Evolutionary conservation across 192 early-diverging fungal species (phyloP), one percentile per base, ranked within the genome.

Genomic region (Spizellomyces punctatus): DNA sequence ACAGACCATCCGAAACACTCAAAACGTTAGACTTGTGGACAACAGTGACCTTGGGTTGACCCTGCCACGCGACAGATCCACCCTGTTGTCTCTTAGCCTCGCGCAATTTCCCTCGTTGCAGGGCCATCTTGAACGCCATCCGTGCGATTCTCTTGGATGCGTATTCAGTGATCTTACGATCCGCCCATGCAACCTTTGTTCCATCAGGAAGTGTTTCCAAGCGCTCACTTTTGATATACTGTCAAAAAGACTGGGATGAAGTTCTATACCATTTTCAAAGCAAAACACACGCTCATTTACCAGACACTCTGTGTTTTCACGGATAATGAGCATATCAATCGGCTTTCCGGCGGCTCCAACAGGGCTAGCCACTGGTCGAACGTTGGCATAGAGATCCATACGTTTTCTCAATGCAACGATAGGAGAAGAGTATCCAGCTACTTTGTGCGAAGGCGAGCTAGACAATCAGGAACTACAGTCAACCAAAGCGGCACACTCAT

Each of bases 11-110:
- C 4, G 94, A 93, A 12, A 97, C 82, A 66, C 90, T 92, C 57
- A 99, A 82, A 8, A 99, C 96, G 63, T 99, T 99, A 55, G 93
- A 95, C 81, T 99, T 99, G 90, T 99, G 96, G 46, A 97, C 92
- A 64, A 97, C 91, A 0, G 96, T 99, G 60, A 99, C 95, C 17
- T 72, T 74, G 41, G 85, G 82, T 46, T 73, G 65, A 19, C 65
- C 72, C n/a, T 22, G 19, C 66, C 44, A 21, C 10, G 46, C 57
- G 12, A 21, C 43, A 16, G 0, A 0, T 41, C 17, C 49, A 16
- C 66, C 66, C 17, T 36, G 50, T 21, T 46, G 10, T 54, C 64
- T 8, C 14, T 12, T 7, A 27, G 27, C 36, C 19, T 59, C 64
- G 52, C 74, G 67, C 10, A 67, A 16, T 5, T 27, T 46, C 12